These are phyloP conservation scores for Sporothrix globosa DNA, from an alignment of 2,329 filamentous ascomycete genomes.

Conservation along the genomic window DNA sequence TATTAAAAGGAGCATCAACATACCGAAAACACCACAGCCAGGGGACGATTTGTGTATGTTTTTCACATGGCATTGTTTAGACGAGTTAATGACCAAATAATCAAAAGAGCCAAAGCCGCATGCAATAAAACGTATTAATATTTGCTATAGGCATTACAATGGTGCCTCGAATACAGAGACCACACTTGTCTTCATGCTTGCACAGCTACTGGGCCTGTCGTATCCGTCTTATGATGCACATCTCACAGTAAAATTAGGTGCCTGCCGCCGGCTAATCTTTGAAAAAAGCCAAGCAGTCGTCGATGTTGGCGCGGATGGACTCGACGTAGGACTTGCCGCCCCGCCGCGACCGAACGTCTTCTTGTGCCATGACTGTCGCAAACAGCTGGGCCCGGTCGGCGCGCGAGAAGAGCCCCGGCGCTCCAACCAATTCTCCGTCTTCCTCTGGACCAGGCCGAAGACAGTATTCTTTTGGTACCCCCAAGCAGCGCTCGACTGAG, in stretches of 20 bases:
- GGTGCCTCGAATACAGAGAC: too few species aligned
- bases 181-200: too few species aligned
- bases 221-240: too few species aligned
- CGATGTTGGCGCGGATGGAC: conserved; percentile 12
- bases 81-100: not conserved
- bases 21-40: not conserved
- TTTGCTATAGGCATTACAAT: too few species aligned
- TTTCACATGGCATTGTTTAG: conserved; percentile 2
- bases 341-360: not conserved
- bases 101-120: too few species aligned
- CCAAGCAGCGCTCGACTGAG: not conserved
- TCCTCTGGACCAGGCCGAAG: not conserved
- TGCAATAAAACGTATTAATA: too few species aligned
- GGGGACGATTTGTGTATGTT: not conserved
- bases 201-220: too few species aligned
- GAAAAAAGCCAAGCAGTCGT: not conserved
- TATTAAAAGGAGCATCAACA: not conserved
- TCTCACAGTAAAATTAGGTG: too few species aligned
- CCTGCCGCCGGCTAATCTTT: not conserved
- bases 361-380: not conserved
- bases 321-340: conserved; percentile 14
- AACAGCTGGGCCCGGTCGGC: conserved; percentile 11
- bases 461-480: not conserved
- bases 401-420: not conserved
- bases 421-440: too few species aligned